A percentile compares a stretch with the other conserved stretches of the same genome.
phyloP scores from a whole-genome alignment of 1,139 yeast species.

The Wickerhamomyces sp. region DNA sequence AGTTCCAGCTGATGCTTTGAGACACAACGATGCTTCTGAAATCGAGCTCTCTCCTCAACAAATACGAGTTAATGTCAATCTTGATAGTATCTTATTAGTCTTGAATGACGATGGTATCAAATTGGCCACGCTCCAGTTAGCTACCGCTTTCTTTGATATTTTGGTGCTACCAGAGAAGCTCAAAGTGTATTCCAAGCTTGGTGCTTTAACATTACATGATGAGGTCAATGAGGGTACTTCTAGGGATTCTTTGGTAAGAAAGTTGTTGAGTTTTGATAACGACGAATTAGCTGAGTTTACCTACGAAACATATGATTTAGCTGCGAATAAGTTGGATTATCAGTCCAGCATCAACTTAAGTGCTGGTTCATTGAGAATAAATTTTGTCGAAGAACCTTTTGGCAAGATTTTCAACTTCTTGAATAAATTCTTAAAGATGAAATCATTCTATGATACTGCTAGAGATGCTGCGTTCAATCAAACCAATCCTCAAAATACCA shows the following conservation, averaged over 20 bases:
- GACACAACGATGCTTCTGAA: slow-evolving; percentile 56
- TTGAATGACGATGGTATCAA: slow-evolving; percentile 82
- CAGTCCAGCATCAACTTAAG: slow-evolving; percentile 60
- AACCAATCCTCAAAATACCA: slow-evolving; percentile 50
- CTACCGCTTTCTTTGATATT: slow-evolving; percentile 67
- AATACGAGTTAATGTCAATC: slow-evolving; percentile 61
- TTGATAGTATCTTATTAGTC: slow-evolving; percentile 72
- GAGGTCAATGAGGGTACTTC: slow-evolving; percentile 65
- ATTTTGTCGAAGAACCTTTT: slow-evolving; percentile 79
- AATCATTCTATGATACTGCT: slow-evolving; percentile 79
- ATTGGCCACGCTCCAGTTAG: slow-evolving; percentile 72
- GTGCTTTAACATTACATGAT: slow-evolving; percentile 76
- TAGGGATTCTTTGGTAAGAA: slow-evolving; percentile 55
- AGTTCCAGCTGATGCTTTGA: slow-evolving; percentile 61
- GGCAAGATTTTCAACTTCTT: slow-evolving; percentile 62
- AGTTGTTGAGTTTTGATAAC: slow-evolving; percentile 76
- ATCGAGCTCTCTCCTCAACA: slow-evolving; percentile 63
- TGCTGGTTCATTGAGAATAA: slow-evolving; percentile 70
- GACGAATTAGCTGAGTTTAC: slow-evolving; percentile 76
- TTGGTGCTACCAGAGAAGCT: slow-evolving; percentile 71
- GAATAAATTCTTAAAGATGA: slow-evolving; percentile 79
- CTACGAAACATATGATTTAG: slow-evolving; percentile 75
- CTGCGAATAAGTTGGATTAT: slow-evolving; percentile 42
- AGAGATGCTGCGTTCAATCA: slow-evolving; percentile 77
- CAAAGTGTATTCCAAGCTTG: slow-evolving; percentile 72